Evolutionary conservation across 495 filamentous ascomycete genomes (phyloP), one percentile per base, ranked within the genome.

Genomic region (Emericellopsis terricola): DNA sequence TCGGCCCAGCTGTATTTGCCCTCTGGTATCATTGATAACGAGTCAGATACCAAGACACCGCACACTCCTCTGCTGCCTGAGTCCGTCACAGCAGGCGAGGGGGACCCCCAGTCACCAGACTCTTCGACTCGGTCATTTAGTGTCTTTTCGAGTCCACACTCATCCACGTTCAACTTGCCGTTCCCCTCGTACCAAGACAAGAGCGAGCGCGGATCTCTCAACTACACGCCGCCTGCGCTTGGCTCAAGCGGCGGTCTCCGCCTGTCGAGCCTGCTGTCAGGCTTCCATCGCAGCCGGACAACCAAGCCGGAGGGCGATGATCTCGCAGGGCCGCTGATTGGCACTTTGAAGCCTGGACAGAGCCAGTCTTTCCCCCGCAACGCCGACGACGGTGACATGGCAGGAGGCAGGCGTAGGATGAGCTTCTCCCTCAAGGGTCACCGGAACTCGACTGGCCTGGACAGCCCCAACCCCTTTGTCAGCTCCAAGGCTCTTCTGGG

Each of bases 341-440:
- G 83, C 10, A 73, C 70, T 23, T 57, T 92, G 19, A 82, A 81
- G 48, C 57, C 73, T 33, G 68, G 69, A 2, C 79, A 92, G 46
- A 84, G 81, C 47, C 81, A 82, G 44, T 91, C 83, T 8, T 78
- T 87, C 41, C 83, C 83, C 2, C 55, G 57, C 16, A 57, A 61
- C 31, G 51, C 47, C 0, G 67, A 71, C 9, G 67, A 69, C 15
- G 46, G 43, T 6, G 65, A 68, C 3, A 31, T 50, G 7, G 37
- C 39, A 7, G 33, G 24, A 15, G 59, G 43, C 36, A 62, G 56
- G 47, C 57, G 67, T 6, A 55, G 65, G 8, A 66, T 59, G 27
- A 69, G 63, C 41, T 52, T 69, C 27, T 61, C 65, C 4, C 41
- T 47, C 20, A 69, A 38, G 71, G 73, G 51, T 64, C 78, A 57